phyloP scores from a whole-genome alignment of 1,139 yeast species.

The Candida dubliniensis region DNA sequence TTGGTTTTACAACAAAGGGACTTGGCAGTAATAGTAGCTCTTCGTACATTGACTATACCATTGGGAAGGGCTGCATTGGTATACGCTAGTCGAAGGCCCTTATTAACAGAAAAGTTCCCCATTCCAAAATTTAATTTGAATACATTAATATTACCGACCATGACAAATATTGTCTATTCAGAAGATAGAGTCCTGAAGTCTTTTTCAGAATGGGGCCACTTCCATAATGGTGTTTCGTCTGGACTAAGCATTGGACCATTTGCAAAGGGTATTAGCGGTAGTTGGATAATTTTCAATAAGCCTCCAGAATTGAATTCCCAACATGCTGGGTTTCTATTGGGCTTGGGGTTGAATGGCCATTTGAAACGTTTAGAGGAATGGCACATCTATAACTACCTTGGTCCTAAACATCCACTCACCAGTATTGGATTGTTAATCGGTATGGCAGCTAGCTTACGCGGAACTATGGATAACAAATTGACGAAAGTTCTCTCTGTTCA shows the following conservation, averaged over 20 bases:
- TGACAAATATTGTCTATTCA: slow-evolving; percentile 62
- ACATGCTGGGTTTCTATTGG: slow-evolving; percentile 94
- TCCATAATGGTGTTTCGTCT: slow-evolving; percentile 89
- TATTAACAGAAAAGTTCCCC: slow-evolving; percentile 82
- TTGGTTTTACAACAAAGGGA: slow-evolving; percentile 58
- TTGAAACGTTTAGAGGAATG: slow-evolving; percentile 84
- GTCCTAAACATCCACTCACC: slow-evolving; percentile 83
- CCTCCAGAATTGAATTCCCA: slow-evolving; percentile 72
- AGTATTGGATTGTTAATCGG: slow-evolving; percentile 88
- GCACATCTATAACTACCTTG: slow-evolving; percentile 92
- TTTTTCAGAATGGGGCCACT: slow-evolving; percentile 77
- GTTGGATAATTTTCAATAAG: slow-evolving; percentile 89
- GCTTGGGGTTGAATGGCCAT: slow-evolving; percentile 91
- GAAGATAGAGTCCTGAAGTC: slow-evolving; percentile 53
- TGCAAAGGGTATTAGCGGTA: slow-evolving; percentile 75
- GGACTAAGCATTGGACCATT: slow-evolving; percentile 76
- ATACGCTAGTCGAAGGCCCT: slow-evolving; percentile 71
- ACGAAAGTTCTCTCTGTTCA: slow-evolving; percentile 93
- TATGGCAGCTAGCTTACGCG: slow-evolving; percentile 84
- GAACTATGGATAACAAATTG: slow-evolving; percentile 82
- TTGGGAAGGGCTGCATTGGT: slow-evolving; percentile 76
- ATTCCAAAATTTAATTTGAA: slow-evolving; percentile 75
- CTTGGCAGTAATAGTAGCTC: slow-evolving; percentile 61
- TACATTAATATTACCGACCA: slow-evolving; percentile 64
- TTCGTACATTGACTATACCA: slow-evolving; percentile 75